Percentiles rank a stretch among this genome's conserved stretches.
Conservation (phyloP, 176 grass and related monocot species). For the Pontederia crassipes region DNA sequence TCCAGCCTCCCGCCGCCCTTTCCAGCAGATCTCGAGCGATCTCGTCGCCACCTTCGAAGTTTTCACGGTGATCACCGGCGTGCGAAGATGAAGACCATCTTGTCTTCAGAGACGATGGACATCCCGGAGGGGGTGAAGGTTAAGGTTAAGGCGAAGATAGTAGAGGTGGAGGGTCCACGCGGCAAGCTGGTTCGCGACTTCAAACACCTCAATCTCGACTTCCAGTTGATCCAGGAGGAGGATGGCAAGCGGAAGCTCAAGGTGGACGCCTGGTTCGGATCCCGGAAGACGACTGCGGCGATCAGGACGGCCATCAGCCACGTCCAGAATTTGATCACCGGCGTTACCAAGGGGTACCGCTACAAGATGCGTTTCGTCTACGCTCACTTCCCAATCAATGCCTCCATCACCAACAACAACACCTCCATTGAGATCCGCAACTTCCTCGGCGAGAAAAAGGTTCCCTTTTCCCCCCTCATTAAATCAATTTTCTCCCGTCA, state of each 20-base stretch:
- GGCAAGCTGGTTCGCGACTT: conserved; percentile 66
- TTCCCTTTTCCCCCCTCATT: no score
- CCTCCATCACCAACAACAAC: conserved; percentile 57
- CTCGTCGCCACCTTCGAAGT: no score
- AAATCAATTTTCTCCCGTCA: not conserved
- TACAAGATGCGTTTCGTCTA: conserved; percentile 91
- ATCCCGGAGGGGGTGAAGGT: conserved; percentile 63
- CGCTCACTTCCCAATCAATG: conserved; percentile 86
- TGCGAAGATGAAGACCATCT: conserved; percentile 62
- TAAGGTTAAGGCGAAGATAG: conserved; percentile 44
- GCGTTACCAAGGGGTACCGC: conserved; percentile 61
- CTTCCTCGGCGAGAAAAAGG: conserved; percentile 91
- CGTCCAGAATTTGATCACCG: conserved; percentile 81
- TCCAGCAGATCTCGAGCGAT: no score
- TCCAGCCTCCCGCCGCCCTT: no score
- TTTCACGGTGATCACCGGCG: no score
- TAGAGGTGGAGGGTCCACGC: conserved; percentile 55
- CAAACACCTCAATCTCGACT: conserved; percentile 92
- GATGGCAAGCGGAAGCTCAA: conserved; percentile 57
- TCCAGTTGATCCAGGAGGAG: conserved; percentile 39
- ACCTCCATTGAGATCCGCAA: conserved; percentile 72
- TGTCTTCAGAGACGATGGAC: conserved; percentile 70
- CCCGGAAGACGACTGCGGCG: conserved; percentile 72
- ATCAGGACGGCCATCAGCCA: conserved; percentile 87
- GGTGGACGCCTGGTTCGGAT: conserved; percentile 89